Base-by-base conservation (phyloP, 805 yeast species). In the Saccharomycodes ludwigii region DNA sequence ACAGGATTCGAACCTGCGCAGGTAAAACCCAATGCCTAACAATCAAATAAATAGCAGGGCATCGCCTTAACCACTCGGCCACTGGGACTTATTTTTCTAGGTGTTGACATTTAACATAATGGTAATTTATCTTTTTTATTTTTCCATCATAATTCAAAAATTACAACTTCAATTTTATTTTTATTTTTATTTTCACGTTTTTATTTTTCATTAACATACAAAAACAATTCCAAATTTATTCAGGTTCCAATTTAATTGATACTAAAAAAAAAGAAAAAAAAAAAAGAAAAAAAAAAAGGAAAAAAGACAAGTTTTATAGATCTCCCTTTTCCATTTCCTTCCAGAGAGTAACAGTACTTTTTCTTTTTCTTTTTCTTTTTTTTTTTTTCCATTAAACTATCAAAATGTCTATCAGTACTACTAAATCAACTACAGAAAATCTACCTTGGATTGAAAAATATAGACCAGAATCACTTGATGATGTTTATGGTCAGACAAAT, bases 1-100 rank as follows among this genome's bases (percentile, higher is more conserved):
- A 82, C 94, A 83, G 93, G 94, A 83, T 83, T 83, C 94, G 94
- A 83, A 83, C 94, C 93, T 83, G 94, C 94, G 94, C 75, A 71
- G 78, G 82, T 73, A 76, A 66, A 76, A 72, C 82, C 78, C 82
- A 76, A 74, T 73, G 81, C 83, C 84, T 76, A 61, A 58, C 68
- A 16, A 25, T 25, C 11, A 22, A 24, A 38, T 42, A 41, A 49
- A 63, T 73, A 76, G 84, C 84, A 76, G 84, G 84, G 84, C 75
- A 73, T 72, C 84, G 81, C 83, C 83, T 76, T 76, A 76, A 76
- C 83, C 84, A 74, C 84, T 76, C 83, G 83, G 84, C 80, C 84
- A 76, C 82, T 68, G 81, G 66, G 64, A 68, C 74, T n/a, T n/a
- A n/a, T n/a, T n/a, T n/a, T n/a, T n/a, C n/a, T n/a, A n/a, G 11